Conservation (phyloP, 805 yeast genomes). For the Ogataea glucozyma region DNA sequence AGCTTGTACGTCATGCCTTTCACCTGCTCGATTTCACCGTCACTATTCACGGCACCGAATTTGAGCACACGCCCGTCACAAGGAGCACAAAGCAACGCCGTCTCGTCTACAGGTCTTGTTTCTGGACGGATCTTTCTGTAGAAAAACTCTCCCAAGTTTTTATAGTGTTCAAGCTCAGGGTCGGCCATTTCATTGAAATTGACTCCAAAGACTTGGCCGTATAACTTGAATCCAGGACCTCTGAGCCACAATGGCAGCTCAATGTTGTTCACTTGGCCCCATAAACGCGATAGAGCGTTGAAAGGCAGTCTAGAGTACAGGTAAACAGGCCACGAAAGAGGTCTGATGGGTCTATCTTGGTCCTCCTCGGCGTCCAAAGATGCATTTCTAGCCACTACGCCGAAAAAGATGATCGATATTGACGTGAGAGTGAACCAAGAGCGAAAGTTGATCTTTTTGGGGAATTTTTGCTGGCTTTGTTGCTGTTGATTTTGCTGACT, state of each 20-base stretch:
- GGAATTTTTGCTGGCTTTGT: slow-evolving; percentile 7
- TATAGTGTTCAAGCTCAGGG: slow-evolving; percentile 70
- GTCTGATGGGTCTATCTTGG: slow-evolving; percentile 43
- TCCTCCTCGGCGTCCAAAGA: slow-evolving; percentile 25
- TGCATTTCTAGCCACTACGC: slow-evolving; percentile 48
- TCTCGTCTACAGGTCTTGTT: slow-evolving; percentile 70
- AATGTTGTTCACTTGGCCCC: slow-evolving; percentile 90
- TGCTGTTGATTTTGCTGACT: slow-evolving; percentile 5
- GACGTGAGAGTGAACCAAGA: slow-evolving; percentile 59
- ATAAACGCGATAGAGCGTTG: slow-evolving; percentile 84
- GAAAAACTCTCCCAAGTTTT: slow-evolving; percentile 87
- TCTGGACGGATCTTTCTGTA: slow-evolving; percentile 80
- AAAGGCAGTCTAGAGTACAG: slow-evolving; percentile 89
- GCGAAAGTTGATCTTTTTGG: slow-evolving; percentile 19
- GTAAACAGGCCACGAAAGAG: slow-evolving; percentile 85
- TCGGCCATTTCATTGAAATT: slow-evolving; percentile 87
- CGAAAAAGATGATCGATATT: slow-evolving; percentile 52
- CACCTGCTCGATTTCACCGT: slow-evolving; percentile 93
- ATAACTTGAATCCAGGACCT: slow-evolving; percentile 75
- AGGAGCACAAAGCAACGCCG: slow-evolving; percentile 76
- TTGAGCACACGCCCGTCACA: slow-evolving; percentile 91
- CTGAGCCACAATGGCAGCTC: slow-evolving; percentile 88
- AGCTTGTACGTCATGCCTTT: slow-evolving; percentile 94
- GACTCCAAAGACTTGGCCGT: slow-evolving; percentile 81
- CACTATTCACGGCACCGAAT: slow-evolving; percentile 66